A percentile compares a stretch with the other conserved stretches of the same genome.
phyloP scores from a whole-genome alignment of 164 flowering plant species.

The Taxillus chinensis region DNA sequence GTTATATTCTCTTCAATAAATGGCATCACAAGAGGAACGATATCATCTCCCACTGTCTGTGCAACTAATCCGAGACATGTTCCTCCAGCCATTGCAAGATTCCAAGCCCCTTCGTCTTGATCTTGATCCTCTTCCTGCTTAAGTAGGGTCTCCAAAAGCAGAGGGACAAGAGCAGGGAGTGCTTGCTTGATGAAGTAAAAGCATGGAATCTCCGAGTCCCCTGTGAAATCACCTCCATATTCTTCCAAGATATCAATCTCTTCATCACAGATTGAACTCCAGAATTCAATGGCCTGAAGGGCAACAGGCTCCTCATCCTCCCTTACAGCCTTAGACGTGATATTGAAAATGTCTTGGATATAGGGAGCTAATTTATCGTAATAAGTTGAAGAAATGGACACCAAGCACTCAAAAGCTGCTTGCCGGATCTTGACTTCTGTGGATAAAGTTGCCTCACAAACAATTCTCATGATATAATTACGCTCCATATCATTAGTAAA shows the following conservation, averaged over 20 bases:
- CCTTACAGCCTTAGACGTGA: constrained; percentile 53
- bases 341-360: constrained; percentile 51
- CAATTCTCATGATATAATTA: constrained; percentile 72
- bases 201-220: constrained; percentile 53
- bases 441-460: constrained; percentile 54
- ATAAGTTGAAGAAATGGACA: constrained; percentile 52
- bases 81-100: constrained; percentile 73
- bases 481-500: constrained; percentile 65
- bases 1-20: constrained; percentile 59
- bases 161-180: constrained; percentile 59
- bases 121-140: constrained; percentile 79
- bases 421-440: constrained; percentile 52
- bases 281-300: constrained; percentile 63
- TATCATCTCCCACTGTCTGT: constrained; percentile 61
- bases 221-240: constrained; percentile 42
- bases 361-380: constrained; percentile 58
- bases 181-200: constrained; percentile 67
- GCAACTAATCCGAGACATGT: constrained; percentile 70
- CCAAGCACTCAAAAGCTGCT: constrained; percentile 67
- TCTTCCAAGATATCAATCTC: constrained; percentile 63
- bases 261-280: constrained; percentile 73
- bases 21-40: constrained; percentile 64
- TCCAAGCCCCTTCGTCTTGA: constrained; percentile 73
- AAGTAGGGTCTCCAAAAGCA: constrained; percentile 56
- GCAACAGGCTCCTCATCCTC: constrained; percentile 68